Base-by-base conservation (phyloP, 257 asterid genomes). In the Avicennia marina region DNA sequence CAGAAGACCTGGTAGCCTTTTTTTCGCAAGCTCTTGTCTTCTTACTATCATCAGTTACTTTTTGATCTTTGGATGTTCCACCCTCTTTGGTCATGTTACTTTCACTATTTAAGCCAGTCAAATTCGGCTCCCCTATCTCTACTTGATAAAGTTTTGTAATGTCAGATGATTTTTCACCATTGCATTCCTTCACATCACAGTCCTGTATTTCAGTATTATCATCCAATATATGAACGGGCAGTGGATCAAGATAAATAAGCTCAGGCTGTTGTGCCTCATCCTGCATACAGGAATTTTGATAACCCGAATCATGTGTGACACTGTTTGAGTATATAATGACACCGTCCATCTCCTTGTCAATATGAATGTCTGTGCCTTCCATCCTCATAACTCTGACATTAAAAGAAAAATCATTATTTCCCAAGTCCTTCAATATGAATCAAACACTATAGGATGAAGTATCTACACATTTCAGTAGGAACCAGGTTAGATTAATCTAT, bases 271-370 rank as follows among this genome's bases (percentile, higher is more conserved):
- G 75, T 53, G 60, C 39, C 50, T 43, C 75, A 40, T 71, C 81
- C 40, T 54, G 63, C 51, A 34, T 59, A 66, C 55, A 45, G 11
- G 56, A 45, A 47, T 26, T 71, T 29, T 21, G 19, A 8, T 56
- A 53, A 60, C 45, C 53, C 26, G 77, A 44, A 62, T 76, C 82
- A 24, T 65, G 50, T 47, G 73, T 62, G 67, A 62, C 34, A 24
- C 53, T 79, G 59, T 58, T 73, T 31, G 80, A 66, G 49, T 82
- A 77, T 45, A 64, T 69, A 11, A 69, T 51, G 45, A 66, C 75
- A 75, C 78, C 69, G 12, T 88, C 83, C 2, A 79, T 84, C 75
- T 80, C 91, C 80, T 87, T 84, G 75, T 82, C 89, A 69, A 78
- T 66, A 64, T 82, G 90, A 62, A 73, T 59, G 53, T 75, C 85